A percentile compares a stretch with the other conserved stretches of the same genome.
phyloP scores from a whole-genome alignment of 2,329 filamentous ascomycete genomes.

The Chrysoporthe puriensis region DNA sequence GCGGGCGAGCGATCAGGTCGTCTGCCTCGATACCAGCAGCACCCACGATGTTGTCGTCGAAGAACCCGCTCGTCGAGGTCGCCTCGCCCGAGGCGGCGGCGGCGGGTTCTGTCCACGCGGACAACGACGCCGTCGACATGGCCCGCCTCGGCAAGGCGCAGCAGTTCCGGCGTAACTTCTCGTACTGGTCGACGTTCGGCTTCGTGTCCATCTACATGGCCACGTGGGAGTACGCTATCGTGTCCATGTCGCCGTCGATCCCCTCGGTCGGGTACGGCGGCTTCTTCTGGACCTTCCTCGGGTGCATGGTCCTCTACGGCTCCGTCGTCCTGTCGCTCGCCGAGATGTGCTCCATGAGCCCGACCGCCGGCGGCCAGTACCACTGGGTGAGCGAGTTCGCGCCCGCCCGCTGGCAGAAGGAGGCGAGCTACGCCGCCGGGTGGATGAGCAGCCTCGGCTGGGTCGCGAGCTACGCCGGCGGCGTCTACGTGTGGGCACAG shows the following conservation, averaged over 20 bases:
- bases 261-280: constrained; percentile 32
- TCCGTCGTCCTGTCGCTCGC: constrained; percentile 28
- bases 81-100: constrained; percentile 13
- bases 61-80: neutral
- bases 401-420: constrained; percentile 20
- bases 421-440: constrained; percentile 24
- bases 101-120: neutral
- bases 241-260: constrained; percentile 30
- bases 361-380: constrained; percentile 28
- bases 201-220: constrained; percentile 36
- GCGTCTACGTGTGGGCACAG: constrained; percentile 23
- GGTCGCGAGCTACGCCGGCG: constrained; percentile 25
- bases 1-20: neutral
- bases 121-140: constrained; percentile 25
- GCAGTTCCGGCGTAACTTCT: constrained; percentile 32
- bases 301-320: constrained; percentile 30
- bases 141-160: constrained; percentile 26
- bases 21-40: neutral
- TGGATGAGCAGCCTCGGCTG: constrained; percentile 28
- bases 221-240: constrained; percentile 33
- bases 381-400: constrained; percentile 28
- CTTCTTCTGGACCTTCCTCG: constrained; percentile 33
- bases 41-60: constrained; percentile 1
- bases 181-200: constrained; percentile 31
- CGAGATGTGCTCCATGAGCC: constrained; percentile 27